Base-by-base conservation (phyloP, 371 early-diverging fungal species). In the Actinomortierella wolfii region DNA sequence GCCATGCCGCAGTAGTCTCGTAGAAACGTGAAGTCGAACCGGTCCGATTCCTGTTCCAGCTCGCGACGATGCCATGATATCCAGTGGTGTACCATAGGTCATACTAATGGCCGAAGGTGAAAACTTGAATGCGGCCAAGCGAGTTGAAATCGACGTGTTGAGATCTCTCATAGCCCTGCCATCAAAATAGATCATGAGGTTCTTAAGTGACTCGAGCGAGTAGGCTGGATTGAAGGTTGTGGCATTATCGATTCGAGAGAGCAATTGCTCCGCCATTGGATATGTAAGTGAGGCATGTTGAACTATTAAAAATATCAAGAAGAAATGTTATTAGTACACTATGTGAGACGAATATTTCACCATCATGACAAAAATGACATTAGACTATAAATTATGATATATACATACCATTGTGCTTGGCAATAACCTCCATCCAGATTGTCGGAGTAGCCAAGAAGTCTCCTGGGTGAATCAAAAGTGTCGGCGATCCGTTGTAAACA, bases 271-370 rank as follows among this genome's bases (percentile, higher is more conserved):
- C 61, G 93, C 61, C 81, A 93, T 79, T 2, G 90, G 84, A 47
- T 83, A 81, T 0, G 92, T 90, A 7, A 90, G 79, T 47, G 88
- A 88, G 0, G 86, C 83, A 45, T 93, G 92, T 64, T 91, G 92
- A 54, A 89, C 87, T 87, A 65, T 39, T 26, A 14, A 56, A 13
- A 43, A 34, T 2, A 3, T n/a, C 46, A 39, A 46, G 11, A 45
- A 39, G 20, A 26, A 15, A 60, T 25, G 3, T 26, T 17, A 17
- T 4, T 45, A 17, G 15, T 45, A 45, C 40, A 29, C n/a, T 42
- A 17, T 48, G 18, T 11, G 51, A 40, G 17, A 47, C 7, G 34
- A 11, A 15, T n/a, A 15, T 14, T 45, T n/a, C n/a, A n/a, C n/a
- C 39, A 39, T 42, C 18, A 41, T 11, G 23, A 6, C n/a, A 25